Percentiles rank a stretch among this genome's conserved stretches.
Conservation (phyloP, 257 asterid genomes). For the Paraleonurus japonicus region DNA sequence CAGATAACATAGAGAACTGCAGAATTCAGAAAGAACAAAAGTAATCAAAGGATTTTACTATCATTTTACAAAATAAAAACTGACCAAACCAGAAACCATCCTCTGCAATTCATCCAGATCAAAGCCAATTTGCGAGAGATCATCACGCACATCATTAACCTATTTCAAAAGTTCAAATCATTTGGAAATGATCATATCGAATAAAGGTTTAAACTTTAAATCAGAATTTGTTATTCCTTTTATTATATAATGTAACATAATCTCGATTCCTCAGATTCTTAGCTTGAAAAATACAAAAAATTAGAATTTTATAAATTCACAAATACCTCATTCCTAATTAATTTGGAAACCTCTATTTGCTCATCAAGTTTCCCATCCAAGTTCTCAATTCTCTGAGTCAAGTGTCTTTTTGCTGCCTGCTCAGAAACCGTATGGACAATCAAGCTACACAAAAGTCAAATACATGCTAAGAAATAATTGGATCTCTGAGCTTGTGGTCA, state of each 20-base stretch:
- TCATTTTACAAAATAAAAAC: too few species aligned
- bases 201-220: not conserved
- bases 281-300: not conserved
- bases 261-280: conserved; percentile 1
- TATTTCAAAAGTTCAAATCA: conserved; percentile 33
- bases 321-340: conserved; percentile 67
- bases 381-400: conserved; percentile 91
- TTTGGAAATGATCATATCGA: conserved; percentile 6
- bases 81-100: conserved; percentile 73
- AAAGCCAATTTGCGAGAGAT: conserved; percentile 54
- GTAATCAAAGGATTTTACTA: too few species aligned
- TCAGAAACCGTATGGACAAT: conserved; percentile 9
- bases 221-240: not conserved
- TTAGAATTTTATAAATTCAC: not conserved
- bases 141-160: conserved; percentile 64
- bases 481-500: not conserved
- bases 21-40: not conserved
- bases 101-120: conserved; percentile 55
- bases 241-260: not conserved
- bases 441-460: conserved; percentile 15
- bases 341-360: conserved; percentile 78
- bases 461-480: not conserved
- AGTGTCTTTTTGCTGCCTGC: conserved; percentile 84
- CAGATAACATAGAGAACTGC: not conserved
- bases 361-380: conserved; percentile 90